Conservation (phyloP, 129 eudicot species). For the Rutidosis leptorrhynchoides region DNA sequence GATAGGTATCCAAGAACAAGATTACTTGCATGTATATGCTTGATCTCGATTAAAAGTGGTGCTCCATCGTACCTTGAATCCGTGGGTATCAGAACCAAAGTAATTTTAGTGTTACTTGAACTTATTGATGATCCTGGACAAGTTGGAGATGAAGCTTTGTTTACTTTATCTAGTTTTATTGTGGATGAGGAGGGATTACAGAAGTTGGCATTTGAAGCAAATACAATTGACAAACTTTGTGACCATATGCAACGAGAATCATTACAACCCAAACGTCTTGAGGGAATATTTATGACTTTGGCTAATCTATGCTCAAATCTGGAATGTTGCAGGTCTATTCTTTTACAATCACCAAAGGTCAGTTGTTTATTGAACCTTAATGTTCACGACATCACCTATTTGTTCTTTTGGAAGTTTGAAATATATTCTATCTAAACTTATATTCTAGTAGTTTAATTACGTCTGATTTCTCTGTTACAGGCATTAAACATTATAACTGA, state of each 20-base stretch:
- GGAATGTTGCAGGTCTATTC: conserved; percentile 76
- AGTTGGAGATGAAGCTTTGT: conserved; percentile 96
- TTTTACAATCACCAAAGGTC: conserved; percentile 66
- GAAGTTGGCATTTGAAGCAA: conserved; percentile 69
- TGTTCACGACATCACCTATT: neutral
- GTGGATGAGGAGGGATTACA: conserved; percentile 67
- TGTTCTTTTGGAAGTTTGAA: conserved; percentile 17
- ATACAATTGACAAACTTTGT: conserved; percentile 58
- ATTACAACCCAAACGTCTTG: conserved; percentile 58
- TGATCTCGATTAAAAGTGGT: conserved; percentile 59
- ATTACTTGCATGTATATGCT: conserved; percentile 76
- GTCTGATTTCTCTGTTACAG: conserved; percentile 37
- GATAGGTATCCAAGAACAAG: conserved; percentile 78
- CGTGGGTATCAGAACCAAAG: conserved; percentile 54
- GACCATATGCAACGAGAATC: conserved; percentile 43
- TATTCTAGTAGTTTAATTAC: conserved; percentile 1
- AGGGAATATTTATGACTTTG: conserved; percentile 68
- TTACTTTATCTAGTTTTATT: conserved; percentile 68
- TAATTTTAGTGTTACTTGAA: conserved; percentile 68
- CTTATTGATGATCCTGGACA: conserved; percentile 90
- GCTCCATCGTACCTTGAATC: conserved; percentile 58
- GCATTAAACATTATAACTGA: conserved; percentile 50
- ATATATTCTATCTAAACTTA: conserved; percentile 7
- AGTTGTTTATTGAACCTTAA: conserved; percentile 33
- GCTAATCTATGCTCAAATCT: conserved; percentile 67